phyloP scores from a whole-genome alignment of 148 eudicot genomes.

The Chenopodium suecicum region DNA sequence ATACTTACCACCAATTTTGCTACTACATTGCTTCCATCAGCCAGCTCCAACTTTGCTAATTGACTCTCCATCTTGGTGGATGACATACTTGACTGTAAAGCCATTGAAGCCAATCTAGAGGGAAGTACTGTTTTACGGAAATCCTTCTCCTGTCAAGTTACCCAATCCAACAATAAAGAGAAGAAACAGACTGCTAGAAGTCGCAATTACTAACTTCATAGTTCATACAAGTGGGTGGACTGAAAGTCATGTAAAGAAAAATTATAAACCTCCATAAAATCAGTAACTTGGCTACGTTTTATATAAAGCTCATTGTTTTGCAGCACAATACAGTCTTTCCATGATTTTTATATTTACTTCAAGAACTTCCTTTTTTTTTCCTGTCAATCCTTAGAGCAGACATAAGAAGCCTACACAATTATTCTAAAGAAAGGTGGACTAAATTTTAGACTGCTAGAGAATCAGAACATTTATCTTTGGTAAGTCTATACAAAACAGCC shows the following conservation, averaged over 20 bases:
- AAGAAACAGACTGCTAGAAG: background rate
- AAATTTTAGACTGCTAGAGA: background rate
- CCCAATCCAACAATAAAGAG: constrained; percentile 1
- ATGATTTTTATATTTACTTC: background rate
- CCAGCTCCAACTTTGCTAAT: constrained; percentile 70
- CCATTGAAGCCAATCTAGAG: constrained; percentile 63
- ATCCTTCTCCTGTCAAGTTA: constrained; percentile 46
- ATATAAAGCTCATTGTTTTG: background rate
- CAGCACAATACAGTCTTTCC: background rate
- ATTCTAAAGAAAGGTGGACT: background rate
- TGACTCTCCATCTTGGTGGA: constrained; percentile 36
- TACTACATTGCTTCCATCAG: constrained; percentile 62
- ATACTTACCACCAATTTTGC: constrained; percentile 90
- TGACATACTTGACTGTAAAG: constrained; percentile 43
- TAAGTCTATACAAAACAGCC: background rate
- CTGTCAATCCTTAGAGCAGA: too few relatives aligned
- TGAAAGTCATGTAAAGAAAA: background rate
- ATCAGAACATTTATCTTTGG: background rate
- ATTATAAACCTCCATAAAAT: background rate
- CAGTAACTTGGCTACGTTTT: background rate
- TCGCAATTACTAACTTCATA: background rate
- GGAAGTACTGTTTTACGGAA: constrained; percentile 57
- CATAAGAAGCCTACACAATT: background rate
- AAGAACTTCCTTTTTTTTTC: background rate
- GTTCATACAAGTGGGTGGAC: background rate